A percentile compares a stretch with the other conserved stretches of the same genome.
phyloP scores from a whole-genome alignment of 2,329 filamentous ascomycete species.

The Balansia obtecta region DNA sequence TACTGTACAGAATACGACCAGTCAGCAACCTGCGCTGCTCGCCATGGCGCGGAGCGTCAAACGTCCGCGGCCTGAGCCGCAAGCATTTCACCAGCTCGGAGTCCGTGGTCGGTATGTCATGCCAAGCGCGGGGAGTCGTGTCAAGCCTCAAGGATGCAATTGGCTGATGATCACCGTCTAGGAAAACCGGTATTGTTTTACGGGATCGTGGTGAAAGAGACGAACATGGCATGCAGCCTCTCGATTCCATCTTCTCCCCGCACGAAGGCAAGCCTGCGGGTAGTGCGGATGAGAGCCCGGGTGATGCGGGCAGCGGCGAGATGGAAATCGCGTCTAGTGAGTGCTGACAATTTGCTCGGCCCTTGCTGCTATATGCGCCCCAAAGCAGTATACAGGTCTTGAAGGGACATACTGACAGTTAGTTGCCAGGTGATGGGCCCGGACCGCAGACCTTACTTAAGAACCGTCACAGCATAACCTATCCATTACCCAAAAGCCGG shows the following conservation, averaged over 20 bases:
- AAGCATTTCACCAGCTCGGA: conserved; percentile 23
- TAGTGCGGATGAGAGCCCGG: conserved; percentile 13
- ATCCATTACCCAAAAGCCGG: conserved; percentile 33
- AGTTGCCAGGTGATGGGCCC: conserved; percentile 34
- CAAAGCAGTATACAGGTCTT: neutral
- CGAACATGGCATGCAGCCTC: conserved; percentile 81
- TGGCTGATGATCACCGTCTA: conserved; percentile 23
- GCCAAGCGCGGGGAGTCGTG: too few relatives aligned
- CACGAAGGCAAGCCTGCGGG: conserved; percentile 43
- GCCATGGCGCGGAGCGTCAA: conserved; percentile 22
- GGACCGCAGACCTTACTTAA: conserved; percentile 40
- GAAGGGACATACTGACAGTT: neutral
- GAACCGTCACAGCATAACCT: conserved; percentile 35
- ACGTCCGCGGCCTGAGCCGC: conserved; percentile 14
- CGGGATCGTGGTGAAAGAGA: conserved; percentile 71
- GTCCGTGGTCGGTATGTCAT: conserved; percentile 25
- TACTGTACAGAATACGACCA: neutral
- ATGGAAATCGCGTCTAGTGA: conserved; percentile 42
- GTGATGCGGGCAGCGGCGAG: conserved; percentile 28
- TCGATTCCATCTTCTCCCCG: conserved; percentile 82
- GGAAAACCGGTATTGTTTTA: conserved; percentile 80
- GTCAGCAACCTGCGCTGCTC: neutral
- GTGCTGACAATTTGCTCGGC: conserved; percentile 5
- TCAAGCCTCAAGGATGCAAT: neutral
- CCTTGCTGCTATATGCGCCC: neutral